Conservation (phyloP, 306 rosid species). For the Quercus berberidifolia region DNA sequence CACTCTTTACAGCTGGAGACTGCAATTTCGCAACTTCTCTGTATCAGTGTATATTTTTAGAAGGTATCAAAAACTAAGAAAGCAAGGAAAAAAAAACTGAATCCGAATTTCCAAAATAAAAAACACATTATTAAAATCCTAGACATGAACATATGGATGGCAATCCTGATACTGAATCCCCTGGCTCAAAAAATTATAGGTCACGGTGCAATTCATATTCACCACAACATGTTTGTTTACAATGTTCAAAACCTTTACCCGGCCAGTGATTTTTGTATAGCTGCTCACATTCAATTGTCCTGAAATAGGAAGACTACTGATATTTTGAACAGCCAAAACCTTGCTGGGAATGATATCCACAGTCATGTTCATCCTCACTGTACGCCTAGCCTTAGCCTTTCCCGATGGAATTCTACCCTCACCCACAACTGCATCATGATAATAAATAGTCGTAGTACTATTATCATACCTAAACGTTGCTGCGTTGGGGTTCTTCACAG, state of each 20-base stretch:
- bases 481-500: slow-evolving; percentile 42
- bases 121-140: not conserved
- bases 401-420: slow-evolving; percentile 31
- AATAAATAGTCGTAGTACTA: slow-evolving; percentile 21
- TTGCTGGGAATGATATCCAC: slow-evolving; percentile 11
- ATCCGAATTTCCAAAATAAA: not conserved
- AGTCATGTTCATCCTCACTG: slow-evolving; percentile 33
- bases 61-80: not conserved
- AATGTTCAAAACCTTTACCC: slow-evolving; percentile 24
- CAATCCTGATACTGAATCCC: slow-evolving; percentile 17
- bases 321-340: not conserved
- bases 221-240: slow-evolving; percentile 30
- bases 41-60: not conserved
- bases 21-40: not conserved
- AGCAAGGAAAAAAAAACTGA: not conserved
- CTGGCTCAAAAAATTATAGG: slow-evolving; percentile 4
- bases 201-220: slow-evolving; percentile 27
- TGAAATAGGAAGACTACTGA: not conserved
- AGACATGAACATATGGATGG: slow-evolving; percentile 3
- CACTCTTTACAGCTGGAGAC: not conserved
- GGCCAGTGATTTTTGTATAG: slow-evolving; percentile 27
- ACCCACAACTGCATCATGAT: slow-evolving; percentile 19
- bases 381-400: slow-evolving; percentile 31
- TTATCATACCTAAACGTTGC: slow-evolving; percentile 31
- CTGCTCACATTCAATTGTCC: slow-evolving; percentile 25